phyloP scores from a whole-genome alignment of 2,329 filamentous ascomycete genomes.

The Xylaria sp. region DNA sequence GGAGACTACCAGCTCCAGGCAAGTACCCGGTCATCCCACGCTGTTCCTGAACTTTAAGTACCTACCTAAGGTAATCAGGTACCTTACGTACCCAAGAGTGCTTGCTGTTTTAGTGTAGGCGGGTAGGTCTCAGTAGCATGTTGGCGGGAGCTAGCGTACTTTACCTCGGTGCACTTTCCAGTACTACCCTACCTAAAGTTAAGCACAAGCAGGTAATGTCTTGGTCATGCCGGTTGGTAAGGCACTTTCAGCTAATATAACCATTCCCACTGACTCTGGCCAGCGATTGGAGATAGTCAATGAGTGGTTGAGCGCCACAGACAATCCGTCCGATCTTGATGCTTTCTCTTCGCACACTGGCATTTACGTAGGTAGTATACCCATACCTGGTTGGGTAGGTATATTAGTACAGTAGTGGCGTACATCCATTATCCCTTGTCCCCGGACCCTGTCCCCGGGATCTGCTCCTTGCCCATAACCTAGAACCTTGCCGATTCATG shows the following conservation, averaged over 20 bases:
- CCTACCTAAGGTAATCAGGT: not conserved
- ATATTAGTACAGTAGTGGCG: not conserved
- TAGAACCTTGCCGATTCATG: conserved; percentile 19
- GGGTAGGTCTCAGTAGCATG: not conserved
- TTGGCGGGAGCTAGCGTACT: not conserved
- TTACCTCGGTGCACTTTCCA: not conserved
- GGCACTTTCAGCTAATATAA: conserved; percentile 29
- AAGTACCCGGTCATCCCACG: not conserved
- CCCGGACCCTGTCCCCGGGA: conserved; percentile 20
- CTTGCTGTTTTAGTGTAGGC: not conserved
- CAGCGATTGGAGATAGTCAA: conserved; percentile 22
- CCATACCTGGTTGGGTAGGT: not conserved
- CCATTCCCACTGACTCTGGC: conserved; percentile 9
- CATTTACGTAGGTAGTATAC: no score
- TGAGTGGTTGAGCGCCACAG: conserved; percentile 30
- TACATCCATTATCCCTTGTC: not conserved
- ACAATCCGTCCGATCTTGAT: conserved; percentile 29
- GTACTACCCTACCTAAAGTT: not conserved
- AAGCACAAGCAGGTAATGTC: not conserved
- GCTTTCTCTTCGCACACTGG: conserved; percentile 12
- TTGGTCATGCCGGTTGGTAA: not conserved
- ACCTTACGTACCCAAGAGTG: not conserved
- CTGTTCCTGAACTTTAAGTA: conserved; percentile 16
- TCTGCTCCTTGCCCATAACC: conserved; percentile 22
- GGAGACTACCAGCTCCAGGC: not conserved